Base-by-base conservation (phyloP, 345 rosid genomes). In the Rhodamnia rubescens region DNA sequence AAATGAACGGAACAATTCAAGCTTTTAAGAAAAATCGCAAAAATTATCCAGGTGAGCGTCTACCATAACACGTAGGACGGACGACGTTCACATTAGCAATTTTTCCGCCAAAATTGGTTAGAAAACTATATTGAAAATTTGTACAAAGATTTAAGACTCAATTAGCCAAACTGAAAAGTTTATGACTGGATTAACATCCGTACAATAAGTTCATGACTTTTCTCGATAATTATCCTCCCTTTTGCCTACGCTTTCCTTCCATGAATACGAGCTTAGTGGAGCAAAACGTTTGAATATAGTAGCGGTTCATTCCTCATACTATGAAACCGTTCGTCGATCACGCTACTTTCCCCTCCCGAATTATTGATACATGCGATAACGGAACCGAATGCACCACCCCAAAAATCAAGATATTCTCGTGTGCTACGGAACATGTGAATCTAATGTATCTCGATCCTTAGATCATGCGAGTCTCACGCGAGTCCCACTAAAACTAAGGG, bases 21-120 rank as follows among this genome's bases (percentile, higher is more conserved):
- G 27, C 56, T 53, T 53, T 20, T 52, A 4, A 13, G 6, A 18
- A 53, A 18, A 2, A 61, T 61, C 11, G 4, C 5, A 61, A 7
- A 14, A 61, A 27, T 15, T 15, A 7, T 7, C 5, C 0, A 0
- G 0, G 2, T 29, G 1, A 5, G 0, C 22, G 8, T 3, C 2
- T 2, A 0, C 9, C 5, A 5, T 61, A 1, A 11, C 11, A 15
- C 0, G 1, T 18, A 29, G 9, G 18, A 16, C 2, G 1, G 1
- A 5, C 10, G 21, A 0, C 2, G 4, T 64, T 11, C 9, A 8
- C 9, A 1, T 27, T 0, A 6, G 1, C 0, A 59, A 59, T 59
- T 59, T 27, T 59, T 0, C 0, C 0, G 4, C 13, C 40, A 59
- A 27, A 14, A 0, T 61, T 61, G 5, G 5, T 0, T 0, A 0